Evolutionary conservation across 306 rosid genomes (phyloP), one percentile per base, ranked within the genome.

Genomic region (Erythrophleum fordii): DNA sequence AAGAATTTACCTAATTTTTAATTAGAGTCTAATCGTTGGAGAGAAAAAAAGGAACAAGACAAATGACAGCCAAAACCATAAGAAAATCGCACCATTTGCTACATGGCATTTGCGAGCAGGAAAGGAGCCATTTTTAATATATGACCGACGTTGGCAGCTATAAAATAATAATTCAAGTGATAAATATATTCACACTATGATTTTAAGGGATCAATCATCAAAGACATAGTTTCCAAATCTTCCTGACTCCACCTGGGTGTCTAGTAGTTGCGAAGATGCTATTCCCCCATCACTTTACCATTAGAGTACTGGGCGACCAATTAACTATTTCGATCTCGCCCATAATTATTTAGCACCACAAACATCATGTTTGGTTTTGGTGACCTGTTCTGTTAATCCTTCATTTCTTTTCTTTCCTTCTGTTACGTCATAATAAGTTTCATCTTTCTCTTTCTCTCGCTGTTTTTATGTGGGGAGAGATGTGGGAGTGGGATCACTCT

Each of bases 261-360:
- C 94, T 37, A 28, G 25, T 86, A 79, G 89, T 58, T 73, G 77
- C 78, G 75, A 86, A 91, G 92, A 91, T 95, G 91, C 90, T 75
- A 69, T 78, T 68, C 85, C 20, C n/a, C 5, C 22, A 25, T 2
- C 58, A 34, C 75, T 49, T 64, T 41, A 59, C 78, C 72, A 58
- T 82, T 52, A 68, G 70, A 74, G 69, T 52, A 31, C 56, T 52
- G 77, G 22, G 58, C 60, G 7, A 13, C 69, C 72, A 26, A 74
- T 76, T 85, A 81, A 87, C 73, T 88, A 90, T 83, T 84, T 74
- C 35, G 7, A 70, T 68, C 82, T 73, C 80, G 73, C 46, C 72
- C 22, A 62, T 80, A 77, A 77, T 83, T 90, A 34, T 53, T 48
- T 80, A 81, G 82, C 60, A 65, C 62, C 79, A 16, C 20, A 76